Evolutionary conservation across 2,329 filamentous ascomycete genomes (phyloP), one percentile per base, ranked within the genome.

Genomic region (Epichloe amarillans): DNA sequence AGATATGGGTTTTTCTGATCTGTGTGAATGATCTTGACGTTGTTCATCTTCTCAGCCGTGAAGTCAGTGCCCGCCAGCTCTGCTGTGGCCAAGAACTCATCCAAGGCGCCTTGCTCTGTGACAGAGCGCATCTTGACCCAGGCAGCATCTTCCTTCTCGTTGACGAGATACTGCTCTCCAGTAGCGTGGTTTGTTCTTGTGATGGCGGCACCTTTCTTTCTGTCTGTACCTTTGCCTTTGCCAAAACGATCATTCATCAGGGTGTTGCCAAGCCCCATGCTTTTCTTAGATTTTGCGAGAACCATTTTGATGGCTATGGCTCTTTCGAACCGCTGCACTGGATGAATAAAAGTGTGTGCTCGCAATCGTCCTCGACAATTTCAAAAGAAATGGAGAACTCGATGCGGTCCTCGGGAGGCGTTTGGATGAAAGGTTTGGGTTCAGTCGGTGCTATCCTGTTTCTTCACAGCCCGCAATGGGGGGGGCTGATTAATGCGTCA

Each of bases 101-200:
- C 93, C 55, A 98, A 81, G 43, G 90, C 90, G 58, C 85, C 90
- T 70, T 98, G 93, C 73, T 98, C 88, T 5, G 93, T 98, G 59
- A 98, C 87, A 66, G 88, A 95, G 72, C 91, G 88, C 93, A 98
- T 97, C 76, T 97, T 98, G 64, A 97, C 88, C 89, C 90, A 98
- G 59, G 88, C 79, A 37, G 91, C 93, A 72, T 97, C 90, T 65
- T 94, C 83, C 60, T 82, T 83, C 57, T 86, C 84, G 66, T 95
- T 96, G 46, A 88, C 93, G 61, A 97, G 82, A 67, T 98, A 98
- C 74, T 83, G 83, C 66, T 94, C 86, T 64, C 88, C 89, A 21
- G 87, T 88, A 26, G 80, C 75, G 61, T 90, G 81, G 66, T 89
- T 82, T 56, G 88, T 85, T 62, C 86, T 81, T 23, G 74, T 76